These are phyloP conservation scores for Singerocomus rubriflavus DNA, from an alignment of 1,284 basidiomycete genomes.

Conservation along the genomic window DNA sequence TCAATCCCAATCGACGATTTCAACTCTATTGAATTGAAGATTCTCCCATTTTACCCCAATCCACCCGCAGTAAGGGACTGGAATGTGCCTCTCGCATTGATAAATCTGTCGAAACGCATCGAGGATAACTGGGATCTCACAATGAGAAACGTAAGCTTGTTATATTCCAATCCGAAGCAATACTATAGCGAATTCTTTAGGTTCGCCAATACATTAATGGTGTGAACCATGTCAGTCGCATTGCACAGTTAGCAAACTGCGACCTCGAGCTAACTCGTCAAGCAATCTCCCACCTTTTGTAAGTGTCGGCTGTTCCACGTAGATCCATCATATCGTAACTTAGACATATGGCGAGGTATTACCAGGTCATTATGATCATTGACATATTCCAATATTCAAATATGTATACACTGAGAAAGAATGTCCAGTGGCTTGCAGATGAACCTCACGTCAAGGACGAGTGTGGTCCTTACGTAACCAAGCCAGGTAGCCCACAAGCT, in stretches of 20 bases:
- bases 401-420: constrained; percentile 89
- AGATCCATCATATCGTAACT: background rate
- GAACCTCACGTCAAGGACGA: constrained; percentile 82
- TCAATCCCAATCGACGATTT: constrained; percentile 86
- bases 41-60: constrained; percentile 96
- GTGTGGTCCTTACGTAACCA: constrained; percentile 87
- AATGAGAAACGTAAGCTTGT: constrained; percentile 68
- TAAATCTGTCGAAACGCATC: constrained; percentile 76
- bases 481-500: constrained; percentile 47
- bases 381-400: constrained; percentile 99
- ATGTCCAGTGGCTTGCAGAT: constrained; percentile 80
- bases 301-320: constrained; percentile 28
- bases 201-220: constrained; percentile 85
- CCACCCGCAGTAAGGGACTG: constrained; percentile 89
- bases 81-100: constrained; percentile 92
- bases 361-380: constrained; percentile 93
- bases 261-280: constrained; percentile 82
- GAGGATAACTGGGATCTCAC: constrained; percentile 98
- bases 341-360: constrained; percentile 58
- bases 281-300: constrained; percentile 92
- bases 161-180: background rate
- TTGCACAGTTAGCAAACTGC: constrained; percentile 90
- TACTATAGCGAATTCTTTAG: constrained; percentile 35
- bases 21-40: constrained; percentile 92
- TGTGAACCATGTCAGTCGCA: constrained; percentile 86